Conservation (phyloP, 1,284 basidiomycete species). For the Meripilus lineatus region DNA sequence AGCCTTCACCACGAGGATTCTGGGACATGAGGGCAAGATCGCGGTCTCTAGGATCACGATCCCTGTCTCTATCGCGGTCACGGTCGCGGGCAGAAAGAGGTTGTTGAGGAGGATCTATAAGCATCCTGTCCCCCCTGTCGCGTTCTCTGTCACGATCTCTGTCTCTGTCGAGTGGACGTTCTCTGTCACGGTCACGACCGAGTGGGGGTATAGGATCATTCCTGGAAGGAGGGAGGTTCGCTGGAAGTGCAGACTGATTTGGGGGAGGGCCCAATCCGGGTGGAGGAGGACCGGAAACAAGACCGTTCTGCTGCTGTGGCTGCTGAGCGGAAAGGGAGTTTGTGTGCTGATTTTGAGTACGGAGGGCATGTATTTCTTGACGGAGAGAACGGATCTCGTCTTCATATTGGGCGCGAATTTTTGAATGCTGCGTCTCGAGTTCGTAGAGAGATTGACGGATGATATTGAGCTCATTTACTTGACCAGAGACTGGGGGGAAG, state of each 20-base stretch:
- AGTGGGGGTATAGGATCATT: constrained; percentile 20
- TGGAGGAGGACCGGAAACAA: too few relatives aligned
- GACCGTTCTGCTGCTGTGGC: neutral
- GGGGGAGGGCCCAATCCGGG: too few relatives aligned
- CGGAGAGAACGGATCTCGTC: constrained; percentile 64
- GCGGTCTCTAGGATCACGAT: neutral
- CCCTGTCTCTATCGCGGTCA: constrained; percentile 2
- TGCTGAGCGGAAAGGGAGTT: too few relatives aligned
- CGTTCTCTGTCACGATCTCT: constrained; percentile 28
- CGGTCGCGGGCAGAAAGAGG: neutral
- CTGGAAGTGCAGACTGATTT: too few relatives aligned
- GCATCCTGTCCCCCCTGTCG: constrained; percentile 17
- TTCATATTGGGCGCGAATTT: constrained; percentile 72
- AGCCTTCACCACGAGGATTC: constrained; percentile 16
- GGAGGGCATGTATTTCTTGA: constrained; percentile 21
- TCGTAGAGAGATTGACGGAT: constrained; percentile 76
- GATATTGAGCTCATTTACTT: constrained; percentile 69
- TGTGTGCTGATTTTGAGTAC: neutral
- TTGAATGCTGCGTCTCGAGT: constrained; percentile 69
- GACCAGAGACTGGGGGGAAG: constrained; percentile 48
- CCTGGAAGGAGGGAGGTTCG: too few relatives aligned
- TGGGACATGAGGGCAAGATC: constrained; percentile 9
- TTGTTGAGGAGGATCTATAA: constrained; percentile 11
- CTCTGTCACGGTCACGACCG: too few relatives aligned
- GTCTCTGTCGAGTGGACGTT: constrained; percentile 34